A percentile compares a stretch with the other conserved stretches of the same genome.
These are phyloP conservation scores for Zygnema circumcarinatum DNA, from an alignment of 139 green algal genomes.

Conservation along the genomic window DNA sequence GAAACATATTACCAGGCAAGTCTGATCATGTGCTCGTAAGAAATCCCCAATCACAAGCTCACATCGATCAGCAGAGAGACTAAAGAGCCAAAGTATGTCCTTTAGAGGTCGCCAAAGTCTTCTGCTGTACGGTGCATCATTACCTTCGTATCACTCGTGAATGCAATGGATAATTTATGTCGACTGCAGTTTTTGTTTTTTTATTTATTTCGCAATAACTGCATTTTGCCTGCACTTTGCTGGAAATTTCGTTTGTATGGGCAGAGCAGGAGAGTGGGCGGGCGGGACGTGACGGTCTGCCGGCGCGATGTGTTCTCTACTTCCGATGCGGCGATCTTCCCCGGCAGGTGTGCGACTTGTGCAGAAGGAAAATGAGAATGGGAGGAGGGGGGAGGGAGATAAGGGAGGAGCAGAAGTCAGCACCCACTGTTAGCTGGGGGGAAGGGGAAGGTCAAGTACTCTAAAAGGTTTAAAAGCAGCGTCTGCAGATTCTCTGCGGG, in stretches of 20 bases:
- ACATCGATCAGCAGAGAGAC: not conserved
- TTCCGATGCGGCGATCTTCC: conserved; percentile 52
- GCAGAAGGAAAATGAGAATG: too few relatives aligned
- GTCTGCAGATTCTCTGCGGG: too few relatives aligned
- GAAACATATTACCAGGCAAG: conserved; percentile 64
- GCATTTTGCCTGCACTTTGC: not conserved
- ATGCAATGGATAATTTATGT: too few relatives aligned
- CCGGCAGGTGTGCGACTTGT: conserved; percentile 28
- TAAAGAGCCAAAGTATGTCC: too few relatives aligned
- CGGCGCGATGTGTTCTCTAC: conserved; percentile 44
- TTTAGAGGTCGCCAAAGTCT: too few relatives aligned
- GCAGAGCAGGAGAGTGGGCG: conserved; percentile 71
- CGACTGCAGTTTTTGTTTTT: not conserved
- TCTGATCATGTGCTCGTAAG: not conserved
- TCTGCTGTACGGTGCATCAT: too few relatives aligned
- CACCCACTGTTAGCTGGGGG: too few relatives aligned
- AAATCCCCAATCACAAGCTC: not conserved
- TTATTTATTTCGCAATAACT: not conserved
- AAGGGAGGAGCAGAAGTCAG: not conserved
- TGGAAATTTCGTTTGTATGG: not conserved
- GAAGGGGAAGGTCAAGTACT: too few relatives aligned
- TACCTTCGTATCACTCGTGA: too few relatives aligned
- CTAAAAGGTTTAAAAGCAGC: too few relatives aligned
- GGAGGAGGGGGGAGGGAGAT: too few relatives aligned
- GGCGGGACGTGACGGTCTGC: conserved; percentile 74